These are phyloP conservation scores for Colletotrichum camelliae DNA, from an alignment of 2,329 filamentous ascomycete species.

Conservation along the genomic window DNA sequence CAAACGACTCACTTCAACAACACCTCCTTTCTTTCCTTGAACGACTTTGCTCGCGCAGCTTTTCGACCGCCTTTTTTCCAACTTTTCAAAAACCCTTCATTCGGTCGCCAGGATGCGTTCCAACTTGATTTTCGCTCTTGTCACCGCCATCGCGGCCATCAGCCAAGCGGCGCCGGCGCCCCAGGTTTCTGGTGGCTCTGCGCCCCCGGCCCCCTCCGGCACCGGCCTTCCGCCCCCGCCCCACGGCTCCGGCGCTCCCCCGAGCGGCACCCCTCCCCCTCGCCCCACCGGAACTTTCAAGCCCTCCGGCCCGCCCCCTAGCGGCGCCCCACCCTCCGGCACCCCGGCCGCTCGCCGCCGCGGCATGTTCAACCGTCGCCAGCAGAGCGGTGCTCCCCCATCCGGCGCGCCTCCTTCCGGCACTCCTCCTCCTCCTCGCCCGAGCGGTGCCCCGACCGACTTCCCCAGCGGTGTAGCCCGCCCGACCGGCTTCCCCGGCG, in stretches of 20 bases:
- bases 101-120: constrained; percentile 13
- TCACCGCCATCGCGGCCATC: constrained; percentile 12
- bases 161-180: constrained; percentile 15
- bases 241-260: background rate
- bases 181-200: background rate
- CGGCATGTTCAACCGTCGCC: constrained; percentile 7
- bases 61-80: background rate
- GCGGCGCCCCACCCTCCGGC: background rate
- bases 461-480: background rate
- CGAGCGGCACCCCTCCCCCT: constrained; percentile 6
- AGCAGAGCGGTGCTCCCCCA: background rate
- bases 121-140: constrained; percentile 13
- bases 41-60: background rate
- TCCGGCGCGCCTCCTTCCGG: background rate
- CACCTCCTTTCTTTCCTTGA: background rate
- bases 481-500: background rate
- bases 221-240: background rate
- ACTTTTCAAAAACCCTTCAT: background rate
- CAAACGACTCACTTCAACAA: background rate
- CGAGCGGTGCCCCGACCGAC: background rate
- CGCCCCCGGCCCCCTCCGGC: background rate
- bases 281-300: constrained; percentile 3
- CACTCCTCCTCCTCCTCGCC: constrained; percentile 7
- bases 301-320: background rate
- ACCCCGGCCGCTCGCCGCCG: constrained; percentile 7